Percentiles rank a stretch among this genome's conserved stretches.
Conservation (phyloP, 805 yeast species). For the Saccharomycopsis amapae region DNA sequence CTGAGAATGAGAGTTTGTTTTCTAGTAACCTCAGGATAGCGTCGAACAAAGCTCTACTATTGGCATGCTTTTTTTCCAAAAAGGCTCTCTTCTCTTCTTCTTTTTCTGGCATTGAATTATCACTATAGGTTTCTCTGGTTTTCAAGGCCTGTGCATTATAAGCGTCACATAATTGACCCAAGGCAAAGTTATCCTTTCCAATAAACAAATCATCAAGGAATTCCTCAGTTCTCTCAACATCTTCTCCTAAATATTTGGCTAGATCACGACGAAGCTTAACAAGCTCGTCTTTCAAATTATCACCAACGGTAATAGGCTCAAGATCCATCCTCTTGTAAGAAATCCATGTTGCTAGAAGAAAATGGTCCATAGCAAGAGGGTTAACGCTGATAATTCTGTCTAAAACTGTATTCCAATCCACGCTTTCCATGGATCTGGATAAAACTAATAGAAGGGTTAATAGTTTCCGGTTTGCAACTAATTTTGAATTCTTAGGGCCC, state of each 20-base stretch:
- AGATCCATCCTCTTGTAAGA: neutral
- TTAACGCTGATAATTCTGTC: constrained; percentile 4
- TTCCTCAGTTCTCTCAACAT: neutral
- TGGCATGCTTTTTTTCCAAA: too few species aligned
- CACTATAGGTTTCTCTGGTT: too few species aligned
- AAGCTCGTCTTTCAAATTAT: constrained; percentile 3
- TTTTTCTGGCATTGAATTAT: too few species aligned
- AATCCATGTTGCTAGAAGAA: constrained; percentile 9
- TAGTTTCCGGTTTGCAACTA: constrained; percentile 6
- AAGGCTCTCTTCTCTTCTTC: too few species aligned
- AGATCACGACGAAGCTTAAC: too few species aligned
- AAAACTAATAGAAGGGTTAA: constrained; percentile 6
- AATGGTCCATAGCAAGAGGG: constrained; percentile 8
- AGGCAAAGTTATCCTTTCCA: too few species aligned
- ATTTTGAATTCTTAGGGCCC: constrained; percentile 1
- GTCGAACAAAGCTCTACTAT: too few species aligned
- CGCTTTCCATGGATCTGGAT: neutral
- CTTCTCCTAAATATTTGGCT: neutral
- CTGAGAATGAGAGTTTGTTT: too few species aligned
- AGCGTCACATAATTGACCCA: too few species aligned
- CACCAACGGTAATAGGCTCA: neutral
- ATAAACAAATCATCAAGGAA: too few species aligned
- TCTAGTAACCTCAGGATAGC: too few species aligned
- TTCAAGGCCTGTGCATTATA: too few species aligned
- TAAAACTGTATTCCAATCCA: neutral